Percentiles rank a stretch among this genome's conserved stretches.
Conservation (phyloP, 345 rosid species). For the Psidium friedrichsthalianum region DNA sequence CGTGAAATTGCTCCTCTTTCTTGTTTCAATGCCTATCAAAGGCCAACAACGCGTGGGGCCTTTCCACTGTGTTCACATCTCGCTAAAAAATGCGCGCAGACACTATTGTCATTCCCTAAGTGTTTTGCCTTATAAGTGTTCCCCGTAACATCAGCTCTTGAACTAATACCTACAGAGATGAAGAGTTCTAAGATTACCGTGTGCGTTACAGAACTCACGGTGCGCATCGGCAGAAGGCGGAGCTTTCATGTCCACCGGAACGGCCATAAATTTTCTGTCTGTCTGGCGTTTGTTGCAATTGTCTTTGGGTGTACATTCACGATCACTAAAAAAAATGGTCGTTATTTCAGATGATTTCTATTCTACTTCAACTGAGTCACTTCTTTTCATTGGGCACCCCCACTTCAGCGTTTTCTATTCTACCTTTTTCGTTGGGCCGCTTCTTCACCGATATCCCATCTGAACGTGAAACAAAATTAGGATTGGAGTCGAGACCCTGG, state of each 20-base stretch:
- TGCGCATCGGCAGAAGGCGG: slow-evolving; percentile 3
- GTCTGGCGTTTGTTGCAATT: slow-evolving; percentile 6
- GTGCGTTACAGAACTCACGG: slow-evolving; percentile 1
- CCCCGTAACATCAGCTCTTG: not conserved
- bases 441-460: not conserved
- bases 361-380: not conserved
- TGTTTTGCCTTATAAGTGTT: not conserved
- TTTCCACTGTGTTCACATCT: not conserved
- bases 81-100: not conserved
- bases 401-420: not conserved
- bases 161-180: not conserved
- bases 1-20: not conserved
- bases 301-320: slow-evolving; percentile 7
- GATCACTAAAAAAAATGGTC: slow-evolving; percentile 2
- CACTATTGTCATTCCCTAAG: not conserved
- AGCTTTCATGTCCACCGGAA: not conserved
- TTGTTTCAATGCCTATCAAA: not conserved
- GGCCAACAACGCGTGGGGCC: not conserved
- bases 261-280: slow-evolving; percentile 4
- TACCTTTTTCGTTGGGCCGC: not conserved
- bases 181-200: not conserved
- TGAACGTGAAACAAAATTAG: not conserved
- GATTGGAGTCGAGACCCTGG: too few species aligned
- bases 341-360: slow-evolving; percentile 6
- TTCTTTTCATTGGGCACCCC: not conserved